These are phyloP conservation scores for Penicillium antarcticum DNA, from an alignment of 495 filamentous ascomycete species.

Conservation along the genomic window DNA sequence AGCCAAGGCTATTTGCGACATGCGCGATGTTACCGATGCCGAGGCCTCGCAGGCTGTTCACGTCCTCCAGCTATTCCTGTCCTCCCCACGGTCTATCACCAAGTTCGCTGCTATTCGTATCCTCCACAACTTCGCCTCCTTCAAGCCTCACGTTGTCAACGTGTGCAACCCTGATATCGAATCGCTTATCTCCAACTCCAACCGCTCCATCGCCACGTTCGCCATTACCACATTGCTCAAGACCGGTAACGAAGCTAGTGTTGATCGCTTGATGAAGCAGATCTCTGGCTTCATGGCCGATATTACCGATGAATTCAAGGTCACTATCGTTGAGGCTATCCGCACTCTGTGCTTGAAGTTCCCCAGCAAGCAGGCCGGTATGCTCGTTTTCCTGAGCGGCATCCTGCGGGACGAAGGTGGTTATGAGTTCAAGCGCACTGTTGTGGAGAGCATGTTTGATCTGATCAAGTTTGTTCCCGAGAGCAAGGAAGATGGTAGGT, in stretches of 20 bases:
- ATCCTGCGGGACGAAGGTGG: conserved; percentile 95
- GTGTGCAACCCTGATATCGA: conserved; percentile 97
- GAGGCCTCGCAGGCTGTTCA: conserved; percentile 93
- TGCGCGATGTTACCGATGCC: conserved; percentile 87
- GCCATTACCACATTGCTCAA: conserved; percentile 97
- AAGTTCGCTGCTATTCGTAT: conserved; percentile 98
- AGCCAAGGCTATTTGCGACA: conserved; percentile 93
- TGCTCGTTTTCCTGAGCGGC: conserved; percentile 93
- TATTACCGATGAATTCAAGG: conserved; percentile 98
- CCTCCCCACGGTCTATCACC: conserved; percentile 92
- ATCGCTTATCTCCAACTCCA: conserved; percentile 89
- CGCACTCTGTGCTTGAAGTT: conserved; percentile 96
- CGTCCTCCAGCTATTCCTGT: conserved; percentile 92
- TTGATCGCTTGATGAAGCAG: conserved; percentile 98
- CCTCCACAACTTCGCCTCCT: conserved; percentile 89
- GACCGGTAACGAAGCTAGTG: conserved; percentile 94
- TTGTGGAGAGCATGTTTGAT: conserved; percentile 99
- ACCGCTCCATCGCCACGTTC: conserved; percentile 96
- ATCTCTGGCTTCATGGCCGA: conserved; percentile 97
- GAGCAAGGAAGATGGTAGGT: conserved; percentile 83
- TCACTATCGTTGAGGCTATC: conserved; percentile 98
- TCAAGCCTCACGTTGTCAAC: conserved; percentile 89
- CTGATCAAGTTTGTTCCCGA: conserved; percentile 98
- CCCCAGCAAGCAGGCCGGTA: conserved; percentile 94
- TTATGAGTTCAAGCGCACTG: conserved; percentile 96